A percentile compares a stretch with the other conserved stretches of the same genome.
These are phyloP conservation scores for Catharanthus roseus DNA, from an alignment of 257 asterid species.

Conservation along the genomic window DNA sequence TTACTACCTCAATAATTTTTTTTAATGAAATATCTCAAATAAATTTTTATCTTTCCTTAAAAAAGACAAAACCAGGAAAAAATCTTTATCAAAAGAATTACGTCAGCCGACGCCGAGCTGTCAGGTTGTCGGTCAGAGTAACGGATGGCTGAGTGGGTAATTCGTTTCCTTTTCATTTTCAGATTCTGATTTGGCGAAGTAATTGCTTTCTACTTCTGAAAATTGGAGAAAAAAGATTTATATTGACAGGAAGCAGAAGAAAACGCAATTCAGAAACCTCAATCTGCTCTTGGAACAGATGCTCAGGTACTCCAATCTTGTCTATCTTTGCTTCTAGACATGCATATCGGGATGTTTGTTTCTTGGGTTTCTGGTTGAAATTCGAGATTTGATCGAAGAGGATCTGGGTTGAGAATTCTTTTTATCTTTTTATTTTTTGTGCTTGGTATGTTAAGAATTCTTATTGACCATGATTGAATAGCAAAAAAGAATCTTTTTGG, in stretches of 20 bases:
- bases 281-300: neutral
- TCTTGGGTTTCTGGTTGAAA: neutral
- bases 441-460: too few relatives aligned
- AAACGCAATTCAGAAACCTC: neutral
- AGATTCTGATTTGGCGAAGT: neutral
- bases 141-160: too few relatives aligned
- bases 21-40: too few relatives aligned
- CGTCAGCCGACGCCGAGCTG: too few relatives aligned
- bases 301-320: conserved; percentile 6
- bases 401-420: conserved; percentile 1
- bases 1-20: too few relatives aligned
- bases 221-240: neutral
- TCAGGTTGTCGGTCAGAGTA: too few relatives aligned
- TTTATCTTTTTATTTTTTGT: too few relatives aligned
- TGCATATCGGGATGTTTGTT: neutral
- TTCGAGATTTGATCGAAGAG: conserved; percentile 7
- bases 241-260: neutral
- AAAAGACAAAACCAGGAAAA: too few relatives aligned
- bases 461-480: neutral
- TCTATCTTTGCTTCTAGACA: neutral
- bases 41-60: too few relatives aligned
- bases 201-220: neutral
- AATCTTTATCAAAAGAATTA: too few relatives aligned
- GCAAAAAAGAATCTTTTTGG: neutral
- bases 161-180: neutral